Base-by-base conservation (phyloP, 129 eudicot species). In the Oenanthe sinensis region DNA sequence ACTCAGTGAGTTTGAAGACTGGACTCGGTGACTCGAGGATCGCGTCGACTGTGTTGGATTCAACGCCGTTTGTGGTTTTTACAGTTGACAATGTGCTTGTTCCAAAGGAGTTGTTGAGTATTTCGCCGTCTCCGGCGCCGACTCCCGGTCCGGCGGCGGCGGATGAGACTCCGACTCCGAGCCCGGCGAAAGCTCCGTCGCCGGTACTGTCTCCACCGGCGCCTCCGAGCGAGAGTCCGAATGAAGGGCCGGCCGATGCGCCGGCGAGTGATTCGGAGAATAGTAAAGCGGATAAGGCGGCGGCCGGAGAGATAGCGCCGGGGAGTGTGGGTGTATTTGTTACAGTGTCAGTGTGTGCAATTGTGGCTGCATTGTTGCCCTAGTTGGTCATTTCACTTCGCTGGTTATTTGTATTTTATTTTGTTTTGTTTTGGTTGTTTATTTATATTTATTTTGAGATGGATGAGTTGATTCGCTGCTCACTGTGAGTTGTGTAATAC, bases 11-110 rank as follows among this genome's bases (percentile, higher is more conserved):
- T 1, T 88, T 94, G 0, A 83, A 83, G 76, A 84, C 96, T 39
- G 97, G 97, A 0, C 88, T 90, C n/a, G 97, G 81, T 33, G 58
- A 90, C 4, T 89, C 97, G 5, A 80, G 98, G 22, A 46, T 94
- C 2, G 97, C 98, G 5, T 70, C 86, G 28, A 90, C 93, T 2
- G 88, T 91, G 17, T 67, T 91, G 20, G 98, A 94, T 68, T 47
- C 96, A 6, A 88, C 98, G 0, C 98, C 98, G 15, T 77, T 90
- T n/a, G 87, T 86, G 75, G 83, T 94, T 24, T 91, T 79, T 81
- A 89, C 93, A n/a, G 98, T 94, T 37, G 97, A 91, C 36, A 88
- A 77, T 76, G 44, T 94, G 46, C 98, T 94, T 50, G 88, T 90
- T 4, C 96, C 96, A 12, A 65, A 70, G 2, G 98, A 84, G 75